These are phyloP conservation scores for Pelargonium nanum DNA, from an alignment of 345 rosid genomes.

Conservation along the genomic window DNA sequence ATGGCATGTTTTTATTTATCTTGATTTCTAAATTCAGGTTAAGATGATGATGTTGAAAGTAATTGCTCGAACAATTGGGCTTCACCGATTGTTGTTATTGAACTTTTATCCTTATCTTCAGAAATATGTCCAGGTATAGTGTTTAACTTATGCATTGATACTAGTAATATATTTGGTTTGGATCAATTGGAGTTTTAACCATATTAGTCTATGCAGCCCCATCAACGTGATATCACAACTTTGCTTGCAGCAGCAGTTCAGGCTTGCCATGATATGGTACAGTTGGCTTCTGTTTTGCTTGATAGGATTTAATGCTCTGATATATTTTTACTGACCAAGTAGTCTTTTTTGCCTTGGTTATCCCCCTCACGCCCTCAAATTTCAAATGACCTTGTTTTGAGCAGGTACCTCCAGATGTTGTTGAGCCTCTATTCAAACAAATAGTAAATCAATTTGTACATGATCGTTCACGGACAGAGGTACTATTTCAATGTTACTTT, in stretches of 20 bases:
- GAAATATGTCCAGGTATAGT: constrained; percentile 68
- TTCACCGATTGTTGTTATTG: constrained; percentile 66
- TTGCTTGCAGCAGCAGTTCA: constrained; percentile 94
- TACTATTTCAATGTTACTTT: constrained; percentile 13
- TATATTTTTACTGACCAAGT: constrained; percentile 2
- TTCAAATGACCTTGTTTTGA: constrained; percentile 12
- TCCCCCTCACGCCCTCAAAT: neutral
- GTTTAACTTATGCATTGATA: constrained; percentile 6
- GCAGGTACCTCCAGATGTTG: constrained; percentile 98
- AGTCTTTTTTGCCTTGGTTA: neutral
- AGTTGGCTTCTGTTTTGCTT: constrained; percentile 12
- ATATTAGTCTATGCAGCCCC: constrained; percentile 53
- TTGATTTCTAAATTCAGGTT: constrained; percentile 33
- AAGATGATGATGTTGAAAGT: constrained; percentile 91
- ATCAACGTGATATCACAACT: constrained; percentile 77
- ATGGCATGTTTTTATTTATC: neutral
- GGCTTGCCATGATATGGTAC: constrained; percentile 96
- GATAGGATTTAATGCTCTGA: constrained; percentile 4
- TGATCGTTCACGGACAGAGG: constrained; percentile 91
- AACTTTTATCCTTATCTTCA: constrained; percentile 72
- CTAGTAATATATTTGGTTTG: constrained; percentile 1
- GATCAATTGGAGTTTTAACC: neutral
- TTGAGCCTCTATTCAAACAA: constrained; percentile 84
- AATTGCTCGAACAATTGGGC: constrained; percentile 83
- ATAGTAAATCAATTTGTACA: constrained; percentile 91